Conservation (phyloP, 2,329 filamentous ascomycete genomes). For the Xylaria sp. region DNA sequence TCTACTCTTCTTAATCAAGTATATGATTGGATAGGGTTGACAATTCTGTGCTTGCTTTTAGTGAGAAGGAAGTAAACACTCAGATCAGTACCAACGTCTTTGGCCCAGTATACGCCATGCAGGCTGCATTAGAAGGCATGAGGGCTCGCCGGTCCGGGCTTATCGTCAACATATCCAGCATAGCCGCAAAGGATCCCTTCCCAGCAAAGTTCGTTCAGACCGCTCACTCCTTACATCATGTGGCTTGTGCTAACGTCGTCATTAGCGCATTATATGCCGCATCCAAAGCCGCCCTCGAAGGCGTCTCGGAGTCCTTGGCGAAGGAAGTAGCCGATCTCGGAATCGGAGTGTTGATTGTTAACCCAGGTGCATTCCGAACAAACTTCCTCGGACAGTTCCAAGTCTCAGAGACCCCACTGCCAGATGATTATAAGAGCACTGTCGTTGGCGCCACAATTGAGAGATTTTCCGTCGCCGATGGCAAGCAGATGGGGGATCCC, state of each 20-base stretch:
- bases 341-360: conserved; percentile 54
- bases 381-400: conserved; percentile 51
- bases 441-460: conserved; percentile 24
- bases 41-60: conserved; percentile 10
- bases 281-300: conserved; percentile 57
- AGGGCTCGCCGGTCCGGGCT: conserved; percentile 43
- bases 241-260: conserved; percentile 8
- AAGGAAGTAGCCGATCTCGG: conserved; percentile 52
- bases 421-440: conserved; percentile 43
- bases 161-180: conserved; percentile 48
- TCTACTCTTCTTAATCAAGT: not conserved
- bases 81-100: conserved; percentile 49
- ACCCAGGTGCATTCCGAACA: conserved; percentile 57
- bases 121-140: conserved; percentile 47
- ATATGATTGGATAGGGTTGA: not conserved
- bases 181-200: conserved; percentile 43
- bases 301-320: conserved; percentile 52
- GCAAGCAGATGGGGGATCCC: conserved; percentile 50
- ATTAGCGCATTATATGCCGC: conserved; percentile 42
- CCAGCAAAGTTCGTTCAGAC: conserved; percentile 35
- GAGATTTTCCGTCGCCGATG: conserved; percentile 38
- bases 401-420: conserved; percentile 33
- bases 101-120: conserved; percentile 46
- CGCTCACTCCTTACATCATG: not conserved
- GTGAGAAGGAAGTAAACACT: conserved; percentile 43